Evolutionary conservation across 2,329 filamentous ascomycete genomes (phyloP), one percentile per base, ranked within the genome.

Genomic region (Pleurostoma richardsiae): DNA sequence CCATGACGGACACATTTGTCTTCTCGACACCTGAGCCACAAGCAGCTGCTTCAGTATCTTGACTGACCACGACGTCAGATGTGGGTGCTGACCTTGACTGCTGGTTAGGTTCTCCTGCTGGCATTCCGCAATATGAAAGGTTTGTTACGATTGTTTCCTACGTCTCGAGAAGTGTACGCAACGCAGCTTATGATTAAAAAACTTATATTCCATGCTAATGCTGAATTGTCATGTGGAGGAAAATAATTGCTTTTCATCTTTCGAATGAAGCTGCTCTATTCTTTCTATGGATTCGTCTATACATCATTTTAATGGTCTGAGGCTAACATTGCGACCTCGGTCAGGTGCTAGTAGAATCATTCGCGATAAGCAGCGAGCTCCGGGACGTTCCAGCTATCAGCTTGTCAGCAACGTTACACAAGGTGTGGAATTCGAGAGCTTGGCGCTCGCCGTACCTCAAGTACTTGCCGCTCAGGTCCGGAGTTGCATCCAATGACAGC

Each of bases 201-300:
- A 69, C 70, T 72, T 74, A 75, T 72, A 82, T 83, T 86, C 82
- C 81, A 86, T 88, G 84, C 84, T 88, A 87, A 87, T 80, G 71
- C 85, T 75, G 83, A 88, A 82, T 61, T 61, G 58, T 57, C 61
- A 79, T 83, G 80, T 86, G 78, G 81, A 86, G 71, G 69, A 73
- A 80, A 74, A 61, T 72, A 76, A 76, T 78, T 82, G 78, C 83
- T 88, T 88, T 88, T 88, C 85, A 88, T 88, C 85, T 88, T 88
- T 88, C 84, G 77, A 77, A 83, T 88, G 85, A 88, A 69, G 68
- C 70, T 46, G 40, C 46, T 60, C 61, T 64, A 57, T 55, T 47
- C 57, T 48, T 55, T 58, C 56, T 54, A 47, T 54, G 49, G 49
- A 52, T 53, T 53, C 46, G 48, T 47, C 41, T 55, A 41, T 30